These are phyloP conservation scores for Oryza australiensis DNA, from an alignment of 176 grass and related monocot species.

Conservation along the genomic window DNA sequence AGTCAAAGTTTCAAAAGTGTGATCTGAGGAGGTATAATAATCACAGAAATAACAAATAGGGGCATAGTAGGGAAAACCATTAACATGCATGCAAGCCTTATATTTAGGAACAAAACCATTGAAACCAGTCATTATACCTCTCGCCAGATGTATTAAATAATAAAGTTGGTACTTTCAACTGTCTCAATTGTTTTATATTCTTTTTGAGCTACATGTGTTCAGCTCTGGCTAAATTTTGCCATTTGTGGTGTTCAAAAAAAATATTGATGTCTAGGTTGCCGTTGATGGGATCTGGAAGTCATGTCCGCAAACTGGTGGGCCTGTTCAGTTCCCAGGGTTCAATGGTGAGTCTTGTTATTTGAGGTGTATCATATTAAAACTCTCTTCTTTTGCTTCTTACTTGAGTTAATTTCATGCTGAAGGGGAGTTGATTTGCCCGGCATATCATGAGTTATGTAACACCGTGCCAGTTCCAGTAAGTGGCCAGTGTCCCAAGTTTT, in stretches of 20 bases:
- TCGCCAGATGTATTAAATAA: not conserved
- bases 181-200: not conserved
- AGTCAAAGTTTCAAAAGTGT: too few relatives aligned
- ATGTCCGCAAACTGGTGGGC: slow-evolving; percentile 81
- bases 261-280: slow-evolving; percentile 63
- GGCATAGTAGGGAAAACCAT: not conserved
- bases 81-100: not conserved
- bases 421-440: slow-evolving; percentile 98
- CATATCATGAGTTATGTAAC: slow-evolving; percentile 85
- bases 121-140: not conserved
- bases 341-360: slow-evolving; percentile 63
- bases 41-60: too few relatives aligned
- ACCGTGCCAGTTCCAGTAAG: slow-evolving; percentile 43
- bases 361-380: slow-evolving; percentile 6
- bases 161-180: not conserved
- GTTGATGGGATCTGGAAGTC: slow-evolving; percentile 97
- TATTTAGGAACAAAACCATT: not conserved
- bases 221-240: not conserved
- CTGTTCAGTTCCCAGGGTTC: slow-evolving; percentile 95
- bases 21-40: too few relatives aligned
- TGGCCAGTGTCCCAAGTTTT: slow-evolving; percentile 74
- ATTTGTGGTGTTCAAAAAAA: slow-evolving; percentile 1
- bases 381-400: slow-evolving; percentile 26
- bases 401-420: slow-evolving; percentile 36
- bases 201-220: not conserved